A percentile compares a stretch with the other conserved stretches of the same genome.
Conservation (phyloP, 768 basidiomycete genomes). For the Paxillus involutus region DNA sequence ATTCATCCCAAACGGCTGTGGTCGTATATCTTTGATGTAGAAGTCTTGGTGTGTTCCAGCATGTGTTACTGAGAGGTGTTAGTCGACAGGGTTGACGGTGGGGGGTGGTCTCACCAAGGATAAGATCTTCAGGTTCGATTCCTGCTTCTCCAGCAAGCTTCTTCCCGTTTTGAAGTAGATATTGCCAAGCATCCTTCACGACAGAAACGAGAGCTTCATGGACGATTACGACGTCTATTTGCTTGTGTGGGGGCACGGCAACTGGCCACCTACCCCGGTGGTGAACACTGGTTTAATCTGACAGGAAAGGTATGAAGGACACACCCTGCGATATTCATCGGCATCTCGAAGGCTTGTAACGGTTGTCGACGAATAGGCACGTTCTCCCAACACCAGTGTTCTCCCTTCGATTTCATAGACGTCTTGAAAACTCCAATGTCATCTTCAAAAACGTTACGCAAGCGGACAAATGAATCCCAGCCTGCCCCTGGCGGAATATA, state of each 20-base stretch:
- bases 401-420: conserved; percentile 25
- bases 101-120: conserved; percentile 35
- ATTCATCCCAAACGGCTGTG: conserved; percentile 14
- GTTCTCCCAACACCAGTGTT: conserved; percentile 40
- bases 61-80: conserved; percentile 35
- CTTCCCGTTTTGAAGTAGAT: conserved; percentile 34
- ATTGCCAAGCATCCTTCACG: conserved; percentile 40
- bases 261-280: conserved; percentile 41
- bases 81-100: background rate
- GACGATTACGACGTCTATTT: conserved; percentile 39
- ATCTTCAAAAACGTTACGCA: conserved; percentile 40
- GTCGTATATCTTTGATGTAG: conserved; percentile 36
- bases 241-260: conserved; percentile 35
- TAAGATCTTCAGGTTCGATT: conserved; percentile 42
- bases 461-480: conserved; percentile 38
- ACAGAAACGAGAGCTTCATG: conserved; percentile 30
- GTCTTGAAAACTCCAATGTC: conserved; percentile 23
- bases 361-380: conserved; percentile 26
- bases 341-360: conserved; percentile 36
- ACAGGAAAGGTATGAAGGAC: background rate
- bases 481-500: conserved; percentile 37
- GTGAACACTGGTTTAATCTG: background rate
- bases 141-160: conserved; percentile 29
- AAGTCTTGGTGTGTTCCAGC: conserved; percentile 42
- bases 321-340: conserved; percentile 33